A percentile compares a stretch with the other conserved stretches of the same genome.
Conservation (phyloP, 352 stramenopile species). For the Globisporangium nagaii region DNA sequence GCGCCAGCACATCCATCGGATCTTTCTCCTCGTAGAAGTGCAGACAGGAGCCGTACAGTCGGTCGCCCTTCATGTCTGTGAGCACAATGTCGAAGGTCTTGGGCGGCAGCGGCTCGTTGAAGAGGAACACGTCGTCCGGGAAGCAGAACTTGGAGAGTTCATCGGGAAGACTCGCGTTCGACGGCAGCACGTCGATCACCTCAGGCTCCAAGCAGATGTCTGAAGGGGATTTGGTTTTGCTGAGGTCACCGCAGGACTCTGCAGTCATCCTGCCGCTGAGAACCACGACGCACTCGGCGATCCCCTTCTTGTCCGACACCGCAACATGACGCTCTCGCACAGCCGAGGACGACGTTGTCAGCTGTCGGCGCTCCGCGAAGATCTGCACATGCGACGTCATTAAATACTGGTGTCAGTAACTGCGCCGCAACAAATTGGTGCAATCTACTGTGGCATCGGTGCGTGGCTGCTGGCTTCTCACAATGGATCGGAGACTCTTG, state of each 20-base stretch:
- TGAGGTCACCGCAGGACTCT: conserved; percentile 24
- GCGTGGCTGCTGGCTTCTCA: no score
- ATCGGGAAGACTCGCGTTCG: conserved; percentile 38
- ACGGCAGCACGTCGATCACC: conserved; percentile 46
- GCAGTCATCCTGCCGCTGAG: conserved; percentile 40
- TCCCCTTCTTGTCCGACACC: conserved; percentile 11
- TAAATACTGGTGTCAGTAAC: background rate
- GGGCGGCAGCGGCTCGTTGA: conserved; percentile 26
- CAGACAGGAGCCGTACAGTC: conserved; percentile 51
- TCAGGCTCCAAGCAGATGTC: conserved; percentile 49
- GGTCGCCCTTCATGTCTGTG: conserved; percentile 57
- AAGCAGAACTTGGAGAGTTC: conserved; percentile 76
- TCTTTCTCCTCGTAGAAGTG: conserved; percentile 64
- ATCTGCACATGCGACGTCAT: background rate
- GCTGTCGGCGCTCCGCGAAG: conserved; percentile 8
- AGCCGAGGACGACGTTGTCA: background rate
- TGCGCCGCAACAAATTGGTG: no score
- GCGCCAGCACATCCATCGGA: conserved; percentile 49
- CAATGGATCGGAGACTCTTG: conserved; percentile 14
- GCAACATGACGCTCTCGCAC: background rate
- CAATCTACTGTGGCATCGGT: no score
- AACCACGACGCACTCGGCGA: conserved; percentile 58
- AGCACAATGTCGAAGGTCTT: conserved; percentile 66
- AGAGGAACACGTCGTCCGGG: conserved; percentile 50
- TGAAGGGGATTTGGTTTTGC: conserved; percentile 23